Percentiles rank a stretch among this genome's conserved stretches.
These are phyloP conservation scores for Candida morakotiae DNA, from an alignment of 805 yeast genomes.

Conservation along the genomic window DNA sequence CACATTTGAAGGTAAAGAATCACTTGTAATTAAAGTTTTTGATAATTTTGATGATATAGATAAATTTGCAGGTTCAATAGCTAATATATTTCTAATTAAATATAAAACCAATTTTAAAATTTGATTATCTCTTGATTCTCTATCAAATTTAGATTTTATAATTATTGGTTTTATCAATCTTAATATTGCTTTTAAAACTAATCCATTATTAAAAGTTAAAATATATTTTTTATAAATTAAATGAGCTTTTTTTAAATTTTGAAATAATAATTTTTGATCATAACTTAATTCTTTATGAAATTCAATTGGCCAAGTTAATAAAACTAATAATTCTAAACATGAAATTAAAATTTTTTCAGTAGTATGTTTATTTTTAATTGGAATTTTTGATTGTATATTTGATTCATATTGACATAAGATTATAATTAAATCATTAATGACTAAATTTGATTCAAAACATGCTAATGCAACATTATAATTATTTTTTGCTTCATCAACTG, in stretches of 20 bases:
- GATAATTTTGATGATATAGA: constrained; percentile 44
- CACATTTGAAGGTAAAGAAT: constrained; percentile 52
- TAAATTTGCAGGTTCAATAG: constrained; percentile 67
- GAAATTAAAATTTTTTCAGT: constrained; percentile 65
- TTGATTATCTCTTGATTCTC: constrained; percentile 69
- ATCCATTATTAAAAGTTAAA: constrained; percentile 54
- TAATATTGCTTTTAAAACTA: constrained; percentile 63
- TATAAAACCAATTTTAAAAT: constrained; percentile 67
- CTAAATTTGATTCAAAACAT: constrained; percentile 73
- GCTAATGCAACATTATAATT: constrained; percentile 84
- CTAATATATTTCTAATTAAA: constrained; percentile 72
- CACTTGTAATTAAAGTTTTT: constrained; percentile 18
- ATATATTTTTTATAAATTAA: constrained; percentile 66
- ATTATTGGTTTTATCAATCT: constrained; percentile 65
- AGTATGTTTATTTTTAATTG: constrained; percentile 22
- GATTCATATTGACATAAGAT: constrained; percentile 73
- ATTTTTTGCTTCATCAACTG: constrained; percentile 70
- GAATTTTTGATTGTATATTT: constrained; percentile 27
- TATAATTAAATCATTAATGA: constrained; percentile 66
- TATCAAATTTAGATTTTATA: constrained; percentile 44
- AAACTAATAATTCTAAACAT: constrained; percentile 74
- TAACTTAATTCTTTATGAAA: constrained; percentile 54
- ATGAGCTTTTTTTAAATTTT: constrained; percentile 64
- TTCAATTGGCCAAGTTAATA: constrained; percentile 82
- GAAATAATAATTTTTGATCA: constrained; percentile 53